These are phyloP conservation scores for Hypoxylon sp. DNA, from an alignment of 2,329 filamentous ascomycete genomes.

Conservation along the genomic window DNA sequence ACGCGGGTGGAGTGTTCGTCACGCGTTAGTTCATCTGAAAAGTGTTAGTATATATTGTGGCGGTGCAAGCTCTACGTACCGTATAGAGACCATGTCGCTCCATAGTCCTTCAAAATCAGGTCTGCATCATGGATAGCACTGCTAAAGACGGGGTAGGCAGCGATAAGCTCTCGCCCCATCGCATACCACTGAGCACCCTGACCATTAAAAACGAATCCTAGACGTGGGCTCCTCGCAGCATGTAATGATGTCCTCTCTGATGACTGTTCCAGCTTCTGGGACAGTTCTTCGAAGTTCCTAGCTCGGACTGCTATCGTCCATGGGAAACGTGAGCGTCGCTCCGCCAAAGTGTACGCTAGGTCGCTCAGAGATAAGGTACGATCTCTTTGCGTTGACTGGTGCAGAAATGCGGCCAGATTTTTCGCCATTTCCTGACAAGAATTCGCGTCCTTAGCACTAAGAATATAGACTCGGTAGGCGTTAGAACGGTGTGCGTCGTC, in stretches of 20 bases:
- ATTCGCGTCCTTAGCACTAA: constrained; percentile 29
- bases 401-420: background rate
- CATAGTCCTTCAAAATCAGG: constrained; percentile 18
- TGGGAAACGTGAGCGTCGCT: constrained; percentile 20
- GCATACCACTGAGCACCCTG: constrained; percentile 47
- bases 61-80: too few species aligned
- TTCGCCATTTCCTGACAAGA: background rate
- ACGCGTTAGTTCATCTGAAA: constrained; percentile 35
- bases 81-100: constrained; percentile 37
- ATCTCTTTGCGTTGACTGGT: background rate
- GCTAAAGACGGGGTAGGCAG: constrained; percentile 18
- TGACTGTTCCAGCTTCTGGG: background rate
- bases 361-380: background rate
- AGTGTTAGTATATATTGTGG: too few species aligned
- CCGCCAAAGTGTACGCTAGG: constrained; percentile 27
- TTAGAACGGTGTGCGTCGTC: background rate
- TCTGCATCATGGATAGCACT: constrained; percentile 11
- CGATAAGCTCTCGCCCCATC: constrained; percentile 46
- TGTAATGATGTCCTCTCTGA: background rate
- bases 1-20: constrained; percentile 26
- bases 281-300: background rate
- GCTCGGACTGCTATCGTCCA: background rate
- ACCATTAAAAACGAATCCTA: constrained; percentile 51
- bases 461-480: constrained; percentile 4
- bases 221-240: constrained; percentile 3